Evolutionary conservation across 371 early-diverging fungal genomes (phyloP), one percentile per base, ranked within the genome.

Genomic region (Cokeromyces recurvatus): DNA sequence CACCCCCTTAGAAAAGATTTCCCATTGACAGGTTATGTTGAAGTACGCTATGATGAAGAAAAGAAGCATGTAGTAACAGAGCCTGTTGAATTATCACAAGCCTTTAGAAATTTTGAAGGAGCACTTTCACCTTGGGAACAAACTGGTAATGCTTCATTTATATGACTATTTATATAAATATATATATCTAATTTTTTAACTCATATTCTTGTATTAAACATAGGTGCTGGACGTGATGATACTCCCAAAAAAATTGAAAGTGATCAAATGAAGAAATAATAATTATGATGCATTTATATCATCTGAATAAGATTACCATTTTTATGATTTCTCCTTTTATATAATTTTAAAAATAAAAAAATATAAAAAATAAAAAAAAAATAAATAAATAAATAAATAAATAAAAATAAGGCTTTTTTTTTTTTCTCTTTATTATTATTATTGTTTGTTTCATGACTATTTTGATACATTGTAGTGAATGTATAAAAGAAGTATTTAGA

Each of bases 1-100:
- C 87, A 97, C 71, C 97, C 98, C 40, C 62, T 98, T 57, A 81
- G 98, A 60, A 98, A 98, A 81, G 98, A 98, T 62, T 97, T 98
- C 82, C 98, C 98, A 43, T 76, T 96, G 38, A 94, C 95, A 27
- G 95, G 96, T 27, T 94, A 92, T 66, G 90, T 90, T 17, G 96
- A 95, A 71, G 91, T 95, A 36, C 78, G 97, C 50, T 95, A 92
- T 60, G 97, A 96, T 64, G 97, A 97, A 53, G 95, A 94, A 66
- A 90, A 89, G 84, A 96, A 96, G 81, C 81, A 97, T 41, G 93
- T 98, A 27, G 91, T 97, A 25, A 79, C 90, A 27, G 98, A 98
- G 65, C 95, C 96, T 24, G 77, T 96, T 51, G 95, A 97, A 67
- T 74, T 97, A 61, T 84, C 97, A 16, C 98, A 97, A 77, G 90